Base-by-base conservation (phyloP, 1,284 basidiomycete species). In the Athelia psychrophila region DNA sequence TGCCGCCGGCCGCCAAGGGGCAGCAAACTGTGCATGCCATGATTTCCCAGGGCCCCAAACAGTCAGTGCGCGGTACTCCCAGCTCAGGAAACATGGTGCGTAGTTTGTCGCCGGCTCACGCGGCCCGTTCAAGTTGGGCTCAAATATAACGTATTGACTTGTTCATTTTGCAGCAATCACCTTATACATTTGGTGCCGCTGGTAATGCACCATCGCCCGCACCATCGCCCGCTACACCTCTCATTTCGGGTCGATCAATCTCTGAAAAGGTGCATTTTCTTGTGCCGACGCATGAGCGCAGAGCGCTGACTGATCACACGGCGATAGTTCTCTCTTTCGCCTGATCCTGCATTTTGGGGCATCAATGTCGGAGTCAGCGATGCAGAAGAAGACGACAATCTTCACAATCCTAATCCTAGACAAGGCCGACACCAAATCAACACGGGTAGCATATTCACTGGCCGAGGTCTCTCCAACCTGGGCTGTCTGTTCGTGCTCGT, bases 261-360 rank as follows among this genome's bases (percentile, higher is more conserved):
- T 76, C 77, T 24, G 73, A 81, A 61, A 80, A 81, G 69, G 79
- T 69, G 54, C n/a, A n/a, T n/a, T n/a, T n/a, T n/a, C n/a, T n/a
- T n/a, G n/a, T n/a, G n/a, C n/a, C n/a, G n/a, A n/a, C n/a, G n/a
- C n/a, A n/a, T n/a, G n/a, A n/a, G n/a, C n/a, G n/a, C n/a, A n/a
- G n/a, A n/a, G n/a, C n/a, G n/a, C n/a, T n/a, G n/a, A n/a, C n/a
- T n/a, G n/a, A n/a, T n/a, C n/a, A n/a, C n/a, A n/a, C n/a, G n/a
- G n/a, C n/a, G n/a, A 35, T n/a, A 68, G 65, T 68, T 59, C 54
- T 63, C 63, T 22, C 54, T 67, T 40, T 60, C 60, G 18, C 57
- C 62, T 20, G 65, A 68, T 52, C 66, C 66, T 36, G 46, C 53
- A 12, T 53, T 53, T 5, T 68, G 65, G 65, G 60, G 61, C n/a